Evolutionary conservation across 495 filamentous ascomycete genomes (phyloP).

Genomic region (Hypoxylon fragiforme): DNA sequence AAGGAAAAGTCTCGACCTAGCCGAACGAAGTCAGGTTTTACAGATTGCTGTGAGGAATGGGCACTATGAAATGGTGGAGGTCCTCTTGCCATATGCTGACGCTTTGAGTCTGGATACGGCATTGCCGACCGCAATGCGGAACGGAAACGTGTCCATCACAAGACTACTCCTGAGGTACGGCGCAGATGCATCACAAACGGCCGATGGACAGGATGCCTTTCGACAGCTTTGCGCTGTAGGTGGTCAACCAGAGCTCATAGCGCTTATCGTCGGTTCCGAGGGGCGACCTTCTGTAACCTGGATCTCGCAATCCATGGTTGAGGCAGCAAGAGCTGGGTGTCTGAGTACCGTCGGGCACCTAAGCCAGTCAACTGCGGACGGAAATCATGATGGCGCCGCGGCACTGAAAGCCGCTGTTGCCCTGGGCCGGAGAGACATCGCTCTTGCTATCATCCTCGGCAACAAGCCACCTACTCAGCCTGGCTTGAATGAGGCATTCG

Average conservation of each 20-base stretch:
- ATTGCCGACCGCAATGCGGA: conserved; percentile 46
- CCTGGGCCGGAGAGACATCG: conserved; percentile 47
- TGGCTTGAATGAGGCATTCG: conserved; percentile 46
- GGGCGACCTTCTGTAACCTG: conserved; percentile 40
- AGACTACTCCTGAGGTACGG: conserved; percentile 47
- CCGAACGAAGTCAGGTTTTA: conserved; percentile 47
- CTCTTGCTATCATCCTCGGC: conserved; percentile 49
- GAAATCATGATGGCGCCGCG: conserved; percentile 46
- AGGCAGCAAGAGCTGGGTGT: conserved; percentile 48
- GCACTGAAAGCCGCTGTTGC: conserved; percentile 48
- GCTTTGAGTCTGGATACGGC: conserved; percentile 42
- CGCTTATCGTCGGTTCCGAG: conserved; percentile 47
- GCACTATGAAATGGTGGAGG: conserved; percentile 52
- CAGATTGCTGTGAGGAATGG: conserved; percentile 50
- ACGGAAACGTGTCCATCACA: conserved; percentile 40
- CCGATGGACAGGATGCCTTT: conserved; percentile 49
- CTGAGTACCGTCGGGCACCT: conserved; percentile 48
- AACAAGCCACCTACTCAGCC: conserved; percentile 43
- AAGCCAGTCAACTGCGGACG: conserved; percentile 49
- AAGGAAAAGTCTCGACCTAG: conserved; percentile 49
- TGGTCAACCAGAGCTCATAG: conserved; percentile 44
- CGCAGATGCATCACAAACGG: conserved; percentile 42
- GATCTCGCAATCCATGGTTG: conserved; percentile 49
- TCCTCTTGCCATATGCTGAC: conserved; percentile 49
- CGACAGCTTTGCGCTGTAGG: conserved; percentile 46